phyloP scores from a whole-genome alignment of 805 yeast genomes.

The Brettanomyces naardenensis region DNA sequence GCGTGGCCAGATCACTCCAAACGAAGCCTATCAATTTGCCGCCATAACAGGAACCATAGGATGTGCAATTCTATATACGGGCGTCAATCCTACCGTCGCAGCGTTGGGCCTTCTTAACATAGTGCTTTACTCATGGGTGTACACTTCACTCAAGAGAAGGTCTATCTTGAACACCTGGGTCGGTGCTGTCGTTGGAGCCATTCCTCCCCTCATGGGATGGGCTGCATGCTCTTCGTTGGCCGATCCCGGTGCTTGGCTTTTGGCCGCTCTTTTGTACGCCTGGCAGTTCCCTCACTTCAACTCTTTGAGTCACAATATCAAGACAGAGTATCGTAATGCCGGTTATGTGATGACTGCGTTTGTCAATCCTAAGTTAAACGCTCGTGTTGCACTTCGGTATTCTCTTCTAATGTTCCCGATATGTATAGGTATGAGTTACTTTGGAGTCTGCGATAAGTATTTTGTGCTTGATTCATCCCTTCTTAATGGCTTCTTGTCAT shows the following conservation, averaged over 20 bases:
- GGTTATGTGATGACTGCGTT: constrained; percentile 98
- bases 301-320: constrained; percentile 79
- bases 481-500: constrained; percentile 80
- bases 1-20: constrained; percentile 65
- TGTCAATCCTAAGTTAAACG: constrained; percentile 84
- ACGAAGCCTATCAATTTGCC: constrained; percentile 78
- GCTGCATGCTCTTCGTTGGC: constrained; percentile 75
- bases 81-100: constrained; percentile 85
- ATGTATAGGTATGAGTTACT: constrained; percentile 75
- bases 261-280: constrained; percentile 83
- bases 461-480: constrained; percentile 77
- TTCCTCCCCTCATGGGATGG: constrained; percentile 99
- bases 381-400: constrained; percentile 87
- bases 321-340: constrained; percentile 81
- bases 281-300: constrained; percentile 99
- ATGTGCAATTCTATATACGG: constrained; percentile 54
- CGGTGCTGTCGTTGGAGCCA: constrained; percentile 97
- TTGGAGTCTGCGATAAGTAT: constrained; percentile 71
- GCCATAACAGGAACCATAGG: constrained; percentile 67
- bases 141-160: constrained; percentile 82
- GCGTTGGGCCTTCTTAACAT: constrained; percentile 74
- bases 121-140: constrained; percentile 77
- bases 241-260: constrained; percentile 93
- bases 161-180: constrained; percentile 94
- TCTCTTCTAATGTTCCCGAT: constrained; percentile 91